Evolutionary conservation across 2,329 filamentous ascomycete genomes (phyloP).

Genomic region (Hyphodiscus sp.): DNA sequence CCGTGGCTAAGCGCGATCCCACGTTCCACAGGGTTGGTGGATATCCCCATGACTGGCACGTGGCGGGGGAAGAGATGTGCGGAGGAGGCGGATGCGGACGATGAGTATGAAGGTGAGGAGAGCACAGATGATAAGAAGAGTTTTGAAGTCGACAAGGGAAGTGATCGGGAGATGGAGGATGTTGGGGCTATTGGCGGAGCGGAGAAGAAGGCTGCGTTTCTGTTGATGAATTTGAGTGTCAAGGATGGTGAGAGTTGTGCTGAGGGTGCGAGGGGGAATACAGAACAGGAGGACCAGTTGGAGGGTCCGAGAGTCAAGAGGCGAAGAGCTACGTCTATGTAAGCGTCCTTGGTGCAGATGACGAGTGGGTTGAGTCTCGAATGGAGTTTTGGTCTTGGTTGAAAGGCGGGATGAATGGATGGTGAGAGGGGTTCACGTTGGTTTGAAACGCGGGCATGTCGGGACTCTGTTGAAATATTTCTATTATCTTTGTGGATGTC

Average conservation of each 20-base stretch:
- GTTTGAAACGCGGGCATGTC: neutral
- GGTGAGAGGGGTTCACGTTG: constrained; percentile 1
- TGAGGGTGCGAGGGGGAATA: constrained; percentile 1
- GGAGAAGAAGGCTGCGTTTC: constrained; percentile 41
- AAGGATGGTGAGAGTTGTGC: constrained; percentile 26
- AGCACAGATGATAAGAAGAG: constrained; percentile 17
- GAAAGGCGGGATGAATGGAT: neutral
- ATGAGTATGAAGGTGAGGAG: constrained; percentile 25
- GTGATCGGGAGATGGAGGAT: constrained; percentile 14
- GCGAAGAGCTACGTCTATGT: constrained; percentile 35
- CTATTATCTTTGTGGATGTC: neutral
- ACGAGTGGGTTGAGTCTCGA: neutral
- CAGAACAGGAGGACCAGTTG: constrained; percentile 2
- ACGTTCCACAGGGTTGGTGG: constrained; percentile 26
- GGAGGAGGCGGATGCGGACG: constrained; percentile 22
- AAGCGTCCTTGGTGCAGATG: neutral
- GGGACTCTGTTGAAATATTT: neutral
- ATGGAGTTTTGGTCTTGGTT: neutral
- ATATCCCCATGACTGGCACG: constrained; percentile 9
- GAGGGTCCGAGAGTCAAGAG: constrained; percentile 34
- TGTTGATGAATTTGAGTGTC: constrained; percentile 43
- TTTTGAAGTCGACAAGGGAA: constrained; percentile 5
- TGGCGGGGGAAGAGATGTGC: constrained; percentile 15
- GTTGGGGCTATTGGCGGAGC: constrained; percentile 21
- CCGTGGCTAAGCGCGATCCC: constrained; percentile 41